Evolutionary conservation across 164 flowering plant genomes (phyloP).

Genomic region (Tinospora cordifolia): DNA sequence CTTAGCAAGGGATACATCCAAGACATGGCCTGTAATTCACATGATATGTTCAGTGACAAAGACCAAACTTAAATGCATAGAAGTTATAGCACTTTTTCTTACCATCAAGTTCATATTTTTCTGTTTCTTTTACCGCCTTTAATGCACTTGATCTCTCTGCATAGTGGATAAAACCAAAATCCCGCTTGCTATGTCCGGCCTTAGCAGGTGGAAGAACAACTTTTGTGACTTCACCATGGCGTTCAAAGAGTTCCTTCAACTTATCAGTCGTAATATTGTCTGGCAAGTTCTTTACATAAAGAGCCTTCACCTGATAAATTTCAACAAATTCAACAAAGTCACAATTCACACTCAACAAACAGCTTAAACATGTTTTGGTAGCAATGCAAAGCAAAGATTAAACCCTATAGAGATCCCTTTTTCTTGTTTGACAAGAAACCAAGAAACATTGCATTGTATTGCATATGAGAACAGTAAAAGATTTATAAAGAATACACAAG

Average conservation of each 20-base stretch:
- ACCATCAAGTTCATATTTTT: slow-evolving; percentile 90
- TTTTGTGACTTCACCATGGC: slow-evolving; percentile 88
- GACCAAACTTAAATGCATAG: background rate
- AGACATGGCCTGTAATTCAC: slow-evolving; percentile 54
- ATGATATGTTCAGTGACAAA: slow-evolving; percentile 2
- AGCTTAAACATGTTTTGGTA: background rate
- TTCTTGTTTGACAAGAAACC: too few relatives aligned
- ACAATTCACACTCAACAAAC: background rate
- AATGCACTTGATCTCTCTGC: slow-evolving; percentile 87
- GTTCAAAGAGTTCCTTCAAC: slow-evolving; percentile 80
- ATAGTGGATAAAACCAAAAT: slow-evolving; percentile 85
- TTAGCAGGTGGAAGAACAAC: slow-evolving; percentile 90
- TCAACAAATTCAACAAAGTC: background rate
- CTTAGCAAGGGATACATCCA: slow-evolving; percentile 88
- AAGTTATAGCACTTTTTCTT: slow-evolving; percentile 1
- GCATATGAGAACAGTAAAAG: too few relatives aligned
- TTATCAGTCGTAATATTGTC: slow-evolving; percentile 65
- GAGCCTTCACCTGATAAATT: slow-evolving; percentile 78
- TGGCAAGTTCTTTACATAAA: slow-evolving; percentile 94
- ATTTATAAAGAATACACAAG: too few relatives aligned
- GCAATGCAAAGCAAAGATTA: background rate
- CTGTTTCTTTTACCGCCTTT: slow-evolving; percentile 90
- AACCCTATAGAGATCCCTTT: too few relatives aligned
- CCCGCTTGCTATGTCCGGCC: slow-evolving; percentile 69
- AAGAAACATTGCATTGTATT: too few relatives aligned